phyloP scores from a whole-genome alignment of 2,329 filamentous ascomycete species.

The Paracorniculantispora psalliotae region DNA sequence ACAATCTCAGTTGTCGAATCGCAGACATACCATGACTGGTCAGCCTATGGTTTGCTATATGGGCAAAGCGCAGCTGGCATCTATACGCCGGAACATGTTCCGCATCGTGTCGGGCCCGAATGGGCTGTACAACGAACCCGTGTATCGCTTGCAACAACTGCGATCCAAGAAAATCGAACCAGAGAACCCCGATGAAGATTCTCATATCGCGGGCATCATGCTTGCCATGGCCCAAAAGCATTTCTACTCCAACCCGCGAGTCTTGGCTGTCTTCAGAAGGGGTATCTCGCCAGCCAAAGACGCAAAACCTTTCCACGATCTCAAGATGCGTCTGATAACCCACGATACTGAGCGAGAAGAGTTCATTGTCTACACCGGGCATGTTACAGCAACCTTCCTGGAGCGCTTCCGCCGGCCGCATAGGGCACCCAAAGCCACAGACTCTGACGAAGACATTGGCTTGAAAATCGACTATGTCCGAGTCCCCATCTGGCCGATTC shows the following conservation, averaged over 20 bases:
- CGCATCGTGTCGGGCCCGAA: slow-evolving; percentile 38
- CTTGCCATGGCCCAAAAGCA: slow-evolving; percentile 53
- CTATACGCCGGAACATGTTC: slow-evolving; percentile 44
- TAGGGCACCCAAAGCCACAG: slow-evolving; percentile 28
- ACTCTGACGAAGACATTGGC: slow-evolving; percentile 25
- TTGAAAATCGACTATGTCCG: slow-evolving; percentile 44
- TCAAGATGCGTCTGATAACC: slow-evolving; percentile 47
- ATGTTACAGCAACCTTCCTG: slow-evolving; percentile 44
- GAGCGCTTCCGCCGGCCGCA: slow-evolving; percentile 45
- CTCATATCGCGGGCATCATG: slow-evolving; percentile 47
- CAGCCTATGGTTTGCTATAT: slow-evolving; percentile 42
- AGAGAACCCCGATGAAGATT: slow-evolving; percentile 44
- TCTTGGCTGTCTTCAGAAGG: slow-evolving; percentile 18
- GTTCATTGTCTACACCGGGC: slow-evolving; percentile 50
- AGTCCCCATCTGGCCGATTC: slow-evolving; percentile 50
- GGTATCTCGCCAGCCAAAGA: slow-evolving; percentile 24
- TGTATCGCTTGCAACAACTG: slow-evolving; percentile 42
- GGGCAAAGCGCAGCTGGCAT: slow-evolving; percentile 40
- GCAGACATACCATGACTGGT: slow-evolving; percentile 19
- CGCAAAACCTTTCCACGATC: slow-evolving; percentile 35
- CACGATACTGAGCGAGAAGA: slow-evolving; percentile 44
- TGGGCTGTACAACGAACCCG: slow-evolving; percentile 39
- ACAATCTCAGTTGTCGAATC: slow-evolving; percentile 18
- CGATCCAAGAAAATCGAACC: slow-evolving; percentile 45
- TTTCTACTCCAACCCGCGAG: slow-evolving; percentile 36